Evolutionary conservation across 106 monocot species (phyloP).

Genomic region (Platanthera guangdongensis): DNA sequence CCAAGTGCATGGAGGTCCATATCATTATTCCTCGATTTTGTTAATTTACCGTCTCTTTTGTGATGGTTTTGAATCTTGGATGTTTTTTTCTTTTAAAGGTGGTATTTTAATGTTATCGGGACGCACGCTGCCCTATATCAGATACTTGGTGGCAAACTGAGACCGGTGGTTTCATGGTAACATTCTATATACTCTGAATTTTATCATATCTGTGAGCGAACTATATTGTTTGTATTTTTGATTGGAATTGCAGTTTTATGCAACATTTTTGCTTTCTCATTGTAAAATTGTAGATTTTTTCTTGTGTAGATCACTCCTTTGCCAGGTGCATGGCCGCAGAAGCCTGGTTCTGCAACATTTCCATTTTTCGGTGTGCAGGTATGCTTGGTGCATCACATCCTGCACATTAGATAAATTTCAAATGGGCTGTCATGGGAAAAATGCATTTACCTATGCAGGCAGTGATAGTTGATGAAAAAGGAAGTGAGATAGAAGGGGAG

Average conservation of each 20-base stretch:
- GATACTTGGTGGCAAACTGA: conserved; percentile 99
- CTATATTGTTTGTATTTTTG: neutral
- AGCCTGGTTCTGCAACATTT: conserved; percentile 97
- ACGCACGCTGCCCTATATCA: conserved; percentile 87
- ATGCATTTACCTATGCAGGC: conserved; percentile 38
- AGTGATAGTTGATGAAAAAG: conserved; percentile 96
- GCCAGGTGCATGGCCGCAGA: conserved; percentile 99
- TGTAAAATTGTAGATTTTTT: neutral
- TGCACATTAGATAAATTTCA: neutral
- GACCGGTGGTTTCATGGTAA: conserved; percentile 99
- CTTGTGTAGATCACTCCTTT: conserved; percentile 71
- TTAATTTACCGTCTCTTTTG: neutral
- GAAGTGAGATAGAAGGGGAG: conserved; percentile 89
- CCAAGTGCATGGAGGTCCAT: conserved; percentile 97
- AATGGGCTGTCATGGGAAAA: neutral
- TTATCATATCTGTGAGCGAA: neutral
- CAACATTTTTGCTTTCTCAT: neutral
- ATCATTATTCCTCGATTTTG: neutral
- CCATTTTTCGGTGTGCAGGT: conserved; percentile 99
- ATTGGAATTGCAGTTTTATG: neutral
- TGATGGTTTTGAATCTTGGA: neutral
- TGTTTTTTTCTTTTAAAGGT: conserved; percentile 31
- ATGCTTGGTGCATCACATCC: neutral
- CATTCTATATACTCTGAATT: neutral
- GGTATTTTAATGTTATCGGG: conserved; percentile 95